Base-by-base conservation (phyloP, 2,329 filamentous ascomycete species). In the Aphanoascus verrucosus region DNA sequence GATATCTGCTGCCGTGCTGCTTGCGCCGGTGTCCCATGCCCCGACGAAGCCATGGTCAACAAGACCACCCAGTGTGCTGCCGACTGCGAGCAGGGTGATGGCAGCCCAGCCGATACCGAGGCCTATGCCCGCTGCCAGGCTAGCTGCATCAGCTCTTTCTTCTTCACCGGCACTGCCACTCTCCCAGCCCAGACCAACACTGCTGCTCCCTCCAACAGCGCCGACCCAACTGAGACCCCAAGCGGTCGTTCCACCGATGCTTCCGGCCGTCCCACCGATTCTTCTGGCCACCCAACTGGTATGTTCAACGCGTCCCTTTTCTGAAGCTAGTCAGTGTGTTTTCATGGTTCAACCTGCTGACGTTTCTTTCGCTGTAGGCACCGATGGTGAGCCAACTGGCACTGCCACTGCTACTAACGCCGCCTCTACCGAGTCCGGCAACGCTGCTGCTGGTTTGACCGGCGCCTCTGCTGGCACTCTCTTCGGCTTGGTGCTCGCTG, bases 71-170 rank as follows among this genome's bases (percentile, higher is more conserved):
- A 70, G 47, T 80, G 77, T 60, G 76, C 75, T 45, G 69, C 69
- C 44, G 68, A 72, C 51, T 80, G 77, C 64, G 72, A 74, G 54
- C 75, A 79, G 68, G 77, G 77, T 52, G 69, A 71, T 57, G 76
- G 77, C 43, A 69, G 72, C 31, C 63, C 70, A 2, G 64, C 63
- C 11, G 75, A 73, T 55, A 74, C 72, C 34, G 58, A 72, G 50
- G 65, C 65, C 55, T 80, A 74, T 59, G 68, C 70, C 56, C 57
- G 68, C 46, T 80, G 77, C 64, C 69, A 75, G 61, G 66, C 72
- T 50, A 61, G 63, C 55, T 80, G 77, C 69, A 74, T 74, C 65
- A 69, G 63, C 63, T 72, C 67, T 56, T 65, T 72, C 61, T 78
- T 75, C 69, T 71, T 76, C 62, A 69, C 65, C 9, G 60, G 61